Base-by-base conservation (phyloP, 2,329 filamentous ascomycete species). In the Talaromyces pinophilus region DNA sequence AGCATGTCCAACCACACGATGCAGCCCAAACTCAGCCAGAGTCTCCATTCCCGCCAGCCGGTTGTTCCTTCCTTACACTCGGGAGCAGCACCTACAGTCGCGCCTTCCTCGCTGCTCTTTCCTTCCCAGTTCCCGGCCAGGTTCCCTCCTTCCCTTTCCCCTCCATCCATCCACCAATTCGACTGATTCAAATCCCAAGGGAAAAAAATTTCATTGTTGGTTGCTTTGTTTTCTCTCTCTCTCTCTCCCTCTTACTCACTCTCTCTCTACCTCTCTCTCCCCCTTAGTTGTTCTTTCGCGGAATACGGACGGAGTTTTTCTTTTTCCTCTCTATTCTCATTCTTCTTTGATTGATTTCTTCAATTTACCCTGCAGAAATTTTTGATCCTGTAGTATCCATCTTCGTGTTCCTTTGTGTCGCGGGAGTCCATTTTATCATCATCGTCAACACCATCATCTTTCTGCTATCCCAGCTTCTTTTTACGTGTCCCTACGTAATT, bases 331-430 rank as follows among this genome's bases (percentile, higher is more conserved):
- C 63, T 70, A 68, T 59, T 60, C 64, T 38, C 42, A 46, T 67
- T 67, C 57, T 65, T 68, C 69, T 72, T 60, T 60, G 57, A 59
- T 59, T 42, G 55, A 60, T 68, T 69, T 61, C 64, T 67, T 68
- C 67, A 68, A 71, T 62, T 69, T 59, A 59, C 61, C 73, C 70
- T 67, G 68, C 70, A 73, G 70, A 70, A 71, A 33, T 76, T 73
- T 71, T 71, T 70, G 69, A 72, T 72, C 67, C 60, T 69, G 63
- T 69, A 68, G 63, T 61, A 68, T 69, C 65, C 65, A 44, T 63
- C 63, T 71, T 71, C 62, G 69, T 67, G 66, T 69, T 60, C 69
- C 62, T 68, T 69, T 46, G 60, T 71, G 69, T 73, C 67, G 71
- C 69, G 67, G 71, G 70, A 70, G 70, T 75, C 73, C 64, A 72